These are phyloP conservation scores for Colletotrichum tropicicola DNA, from an alignment of 2,329 filamentous ascomycete species.

Conservation along the genomic window DNA sequence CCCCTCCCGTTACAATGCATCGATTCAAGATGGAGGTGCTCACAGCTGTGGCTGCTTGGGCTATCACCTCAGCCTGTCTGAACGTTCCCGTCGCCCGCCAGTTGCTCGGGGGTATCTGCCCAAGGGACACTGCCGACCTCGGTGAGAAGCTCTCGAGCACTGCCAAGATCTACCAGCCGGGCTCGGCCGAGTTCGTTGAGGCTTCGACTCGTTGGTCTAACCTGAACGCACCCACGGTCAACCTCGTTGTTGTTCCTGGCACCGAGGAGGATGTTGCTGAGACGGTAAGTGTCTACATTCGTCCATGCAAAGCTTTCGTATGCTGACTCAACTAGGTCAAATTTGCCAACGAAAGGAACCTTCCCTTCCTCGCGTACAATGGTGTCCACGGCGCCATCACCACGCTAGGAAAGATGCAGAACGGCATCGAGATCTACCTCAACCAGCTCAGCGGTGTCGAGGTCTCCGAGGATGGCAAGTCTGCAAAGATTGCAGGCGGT, in stretches of 20 bases:
- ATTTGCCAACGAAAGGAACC: conserved; percentile 53
- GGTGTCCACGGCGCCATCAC: conserved; percentile 61
- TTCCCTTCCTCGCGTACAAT: conserved; percentile 63
- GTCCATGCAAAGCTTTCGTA: too few relatives aligned
- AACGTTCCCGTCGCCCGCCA: conserved; percentile 23
- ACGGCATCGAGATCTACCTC: conserved; percentile 61
- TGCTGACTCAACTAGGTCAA: conserved; percentile 36
- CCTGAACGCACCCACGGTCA: conserved; percentile 50
- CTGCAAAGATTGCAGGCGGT: conserved; percentile 59
- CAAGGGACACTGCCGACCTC: conserved; percentile 35
- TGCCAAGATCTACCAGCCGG: conserved; percentile 52
- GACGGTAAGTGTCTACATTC: conserved; percentile 47
- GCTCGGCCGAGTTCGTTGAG: conserved; percentile 46
- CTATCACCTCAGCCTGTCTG: conserved; percentile 33
- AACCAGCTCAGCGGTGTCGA: conserved; percentile 51
- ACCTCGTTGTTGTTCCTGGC: conserved; percentile 55
- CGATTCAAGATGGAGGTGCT: conserved; percentile 34
- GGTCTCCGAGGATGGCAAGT: conserved; percentile 51
- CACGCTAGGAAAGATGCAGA: conserved; percentile 56
- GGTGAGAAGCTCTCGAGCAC: conserved; percentile 43
- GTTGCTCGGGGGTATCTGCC: conserved; percentile 29
- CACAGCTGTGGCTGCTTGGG: conserved; percentile 38
- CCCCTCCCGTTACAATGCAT: conserved; percentile 4
- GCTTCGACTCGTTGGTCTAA: conserved; percentile 56
- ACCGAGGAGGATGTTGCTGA: conserved; percentile 58